These are phyloP conservation scores for Strombidium stylifer DNA, from an alignment of 73 alveolate species.

Conservation along the genomic window DNA sequence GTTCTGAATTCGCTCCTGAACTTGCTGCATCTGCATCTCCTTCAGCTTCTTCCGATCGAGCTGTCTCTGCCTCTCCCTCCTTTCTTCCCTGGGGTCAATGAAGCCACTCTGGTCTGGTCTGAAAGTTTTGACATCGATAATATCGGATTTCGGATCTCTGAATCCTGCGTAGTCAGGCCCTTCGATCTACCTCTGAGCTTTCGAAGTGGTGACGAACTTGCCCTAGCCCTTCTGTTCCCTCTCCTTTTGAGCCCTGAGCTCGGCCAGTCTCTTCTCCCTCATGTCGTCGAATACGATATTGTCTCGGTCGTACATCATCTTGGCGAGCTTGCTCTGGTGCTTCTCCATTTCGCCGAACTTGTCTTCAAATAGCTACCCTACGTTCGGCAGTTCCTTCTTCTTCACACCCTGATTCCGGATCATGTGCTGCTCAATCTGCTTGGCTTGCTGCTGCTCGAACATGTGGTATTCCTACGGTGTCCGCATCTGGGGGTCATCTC, in stretches of 20 bases:
- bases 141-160: background rate
- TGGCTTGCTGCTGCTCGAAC: too few relatives aligned
- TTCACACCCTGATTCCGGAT: background rate
- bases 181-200: background rate
- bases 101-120: background rate
- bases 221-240: background rate
- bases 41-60: background rate
- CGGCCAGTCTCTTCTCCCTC: background rate
- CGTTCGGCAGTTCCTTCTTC: background rate
- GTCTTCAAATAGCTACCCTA: background rate
- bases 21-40: background rate
- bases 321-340: conserved; percentile 1
- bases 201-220: background rate
- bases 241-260: conserved; percentile 17
- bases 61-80: background rate
- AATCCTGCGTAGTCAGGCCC: background rate
- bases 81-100: background rate
- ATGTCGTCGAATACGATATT: too few relatives aligned
- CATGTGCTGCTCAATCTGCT: too few relatives aligned
- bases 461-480: too few relatives aligned
- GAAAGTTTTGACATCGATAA: background rate
- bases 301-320: conserved; percentile 25
- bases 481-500: background rate
- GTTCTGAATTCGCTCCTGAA: background rate
- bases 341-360: background rate